Evolutionary conservation across 257 asterid genomes (phyloP), one percentile per base, ranked within the genome.

Genomic region (Apocynum venetum): DNA sequence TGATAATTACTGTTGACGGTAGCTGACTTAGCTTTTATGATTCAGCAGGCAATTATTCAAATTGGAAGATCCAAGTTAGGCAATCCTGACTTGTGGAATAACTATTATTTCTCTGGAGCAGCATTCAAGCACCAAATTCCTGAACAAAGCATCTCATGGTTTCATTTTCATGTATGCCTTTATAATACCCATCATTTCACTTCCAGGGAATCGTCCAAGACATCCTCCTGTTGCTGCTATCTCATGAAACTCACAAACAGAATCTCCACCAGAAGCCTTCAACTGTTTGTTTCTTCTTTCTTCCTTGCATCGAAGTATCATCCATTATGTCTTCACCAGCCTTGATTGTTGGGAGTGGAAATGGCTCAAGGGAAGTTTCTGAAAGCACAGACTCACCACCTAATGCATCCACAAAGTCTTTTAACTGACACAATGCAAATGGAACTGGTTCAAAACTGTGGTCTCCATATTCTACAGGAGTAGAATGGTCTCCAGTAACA

Each of bases 391-490:
- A 78, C 64, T 93, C 98, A 52, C 96, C 96, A 44, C 99, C 98
- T 41, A 86, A 43, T 65, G 94, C 90, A 44, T 85, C 91, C 55
- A 90, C 93, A 81, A 91, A 93, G 84, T 96, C 98, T 77, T 86
- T 90, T 81, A 96, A 75, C 59, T 88, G 86, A 79, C 99, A 96
- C 59, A 93, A 69, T n/a, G 97, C 52, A 70, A 93, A 93, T 0
- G 98, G 99, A 78, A 96, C 98, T 0, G 98, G 95, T 88, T 96
- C 98, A 70, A 93, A 93, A 89, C 99, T 96, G 91, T 96, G 99
- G 87, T 96, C 99, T n/a, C 98, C 99, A 61, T 91, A 95, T 79
- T 95, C 99, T 64, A 95, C 99, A 12, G 99, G 99, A 51, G 99
- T 95, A 36, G 99, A 95, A 77, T 95, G 99, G 80, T 95, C 99